Evolutionary conservation across 2,329 filamentous ascomycete species (phyloP).

Genomic region (Zymoseptoria ardabiliae): DNA sequence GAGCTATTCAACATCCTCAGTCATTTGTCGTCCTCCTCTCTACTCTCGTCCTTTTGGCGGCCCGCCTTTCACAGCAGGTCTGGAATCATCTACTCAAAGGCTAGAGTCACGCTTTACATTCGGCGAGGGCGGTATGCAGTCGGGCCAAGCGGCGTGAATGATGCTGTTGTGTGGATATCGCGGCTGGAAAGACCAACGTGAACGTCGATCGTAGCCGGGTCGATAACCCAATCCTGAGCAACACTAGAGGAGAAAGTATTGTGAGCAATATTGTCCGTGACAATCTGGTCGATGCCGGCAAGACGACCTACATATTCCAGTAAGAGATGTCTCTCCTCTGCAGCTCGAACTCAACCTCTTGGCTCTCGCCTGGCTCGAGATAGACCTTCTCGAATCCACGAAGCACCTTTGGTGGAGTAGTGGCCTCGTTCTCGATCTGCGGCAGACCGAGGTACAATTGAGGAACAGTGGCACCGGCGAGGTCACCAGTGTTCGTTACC

Average conservation of each 20-base stretch:
- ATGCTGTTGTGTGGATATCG: constrained; percentile 14
- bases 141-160: constrained; percentile 11
- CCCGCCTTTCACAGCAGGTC: too few species aligned
- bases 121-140: constrained; percentile 5
- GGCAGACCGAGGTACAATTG: constrained; percentile 43
- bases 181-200: constrained; percentile 21
- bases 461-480: constrained; percentile 46
- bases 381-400: constrained; percentile 35
- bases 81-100: too few species aligned
- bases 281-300: too few species aligned
- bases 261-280: too few species aligned
- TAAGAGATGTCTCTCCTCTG: constrained; percentile 16
- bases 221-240: constrained; percentile 10
- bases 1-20: too few species aligned
- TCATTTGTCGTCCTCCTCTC: too few species aligned
- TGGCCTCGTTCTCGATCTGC: constrained; percentile 35
- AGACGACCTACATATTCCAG: constrained; percentile 36
- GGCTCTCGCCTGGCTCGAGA: constrained; percentile 18
- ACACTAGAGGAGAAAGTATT: constrained; percentile 31
- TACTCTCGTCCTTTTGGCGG: too few species aligned
- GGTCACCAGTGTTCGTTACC: constrained; percentile 56
- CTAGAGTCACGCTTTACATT: neutral
- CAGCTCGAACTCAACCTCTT: constrained; percentile 14
- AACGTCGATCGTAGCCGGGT: constrained; percentile 15
- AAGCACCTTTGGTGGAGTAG: constrained; percentile 25